Conservation (phyloP, 345 rosid genomes). For the Melastoma malabathricum region DNA sequence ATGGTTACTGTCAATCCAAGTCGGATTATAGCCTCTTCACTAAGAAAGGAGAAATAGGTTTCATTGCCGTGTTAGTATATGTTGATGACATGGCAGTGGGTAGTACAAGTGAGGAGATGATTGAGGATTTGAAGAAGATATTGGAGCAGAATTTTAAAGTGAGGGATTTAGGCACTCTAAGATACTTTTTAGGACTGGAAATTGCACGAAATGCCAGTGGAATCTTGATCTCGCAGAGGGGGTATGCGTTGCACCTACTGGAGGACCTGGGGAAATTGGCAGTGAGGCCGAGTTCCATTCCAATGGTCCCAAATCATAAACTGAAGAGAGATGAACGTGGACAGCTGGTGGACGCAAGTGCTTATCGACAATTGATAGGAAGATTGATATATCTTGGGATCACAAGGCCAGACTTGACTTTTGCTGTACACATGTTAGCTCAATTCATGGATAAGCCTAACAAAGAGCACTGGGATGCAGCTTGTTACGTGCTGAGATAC, state of each 20-base stretch:
- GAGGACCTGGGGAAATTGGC: neutral
- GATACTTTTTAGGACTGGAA: too few species aligned
- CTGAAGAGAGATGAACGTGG: neutral
- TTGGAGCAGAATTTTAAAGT: neutral
- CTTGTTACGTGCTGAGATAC: neutral
- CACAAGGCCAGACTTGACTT: neutral
- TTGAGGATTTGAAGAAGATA: too few species aligned
- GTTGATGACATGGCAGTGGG: too few species aligned
- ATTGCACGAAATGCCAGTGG: neutral
- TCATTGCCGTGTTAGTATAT: too few species aligned
- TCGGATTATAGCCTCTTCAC: too few species aligned
- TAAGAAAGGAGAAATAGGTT: too few species aligned
- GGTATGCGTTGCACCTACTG: neutral
- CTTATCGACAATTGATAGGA: neutral
- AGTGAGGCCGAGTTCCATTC: rapidly evolving
- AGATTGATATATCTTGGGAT: neutral
- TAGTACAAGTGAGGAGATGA: too few species aligned
- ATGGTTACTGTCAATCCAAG: too few species aligned
- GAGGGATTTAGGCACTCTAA: too few species aligned
- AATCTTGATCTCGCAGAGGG: neutral
- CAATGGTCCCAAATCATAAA: rapidly evolving
- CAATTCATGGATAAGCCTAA: neutral
- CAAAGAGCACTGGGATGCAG: neutral
- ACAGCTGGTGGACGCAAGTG: neutral
- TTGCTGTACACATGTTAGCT: neutral